These are phyloP conservation scores for Effrenium voratum DNA, from an alignment of 73 alveolate genomes.

Conservation along the genomic window DNA sequence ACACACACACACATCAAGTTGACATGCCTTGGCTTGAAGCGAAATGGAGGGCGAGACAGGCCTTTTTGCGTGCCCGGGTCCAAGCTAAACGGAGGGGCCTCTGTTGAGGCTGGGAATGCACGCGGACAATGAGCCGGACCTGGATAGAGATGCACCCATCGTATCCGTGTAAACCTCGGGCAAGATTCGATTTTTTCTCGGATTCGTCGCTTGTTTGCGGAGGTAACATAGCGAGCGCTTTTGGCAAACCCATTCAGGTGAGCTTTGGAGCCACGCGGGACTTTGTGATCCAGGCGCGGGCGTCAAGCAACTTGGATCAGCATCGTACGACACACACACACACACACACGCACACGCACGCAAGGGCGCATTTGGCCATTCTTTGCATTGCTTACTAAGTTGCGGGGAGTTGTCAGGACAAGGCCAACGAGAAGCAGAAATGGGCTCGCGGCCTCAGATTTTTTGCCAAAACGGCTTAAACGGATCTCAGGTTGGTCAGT, in stretches of 20 bases:
- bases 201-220: not conserved
- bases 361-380: too few relatives aligned
- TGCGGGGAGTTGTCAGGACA: not conserved
- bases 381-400: not conserved
- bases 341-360: too few relatives aligned
- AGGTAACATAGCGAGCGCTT: not conserved
- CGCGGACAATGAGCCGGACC: conserved; percentile 83
- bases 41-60: too few relatives aligned
- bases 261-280: conserved; percentile 77
- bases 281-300: conserved; percentile 60
- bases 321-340: too few relatives aligned
- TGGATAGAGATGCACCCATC: conserved; percentile 74
- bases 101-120: conserved; percentile 87
- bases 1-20: too few relatives aligned
- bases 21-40: too few relatives aligned
- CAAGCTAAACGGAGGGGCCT: too few relatives aligned
- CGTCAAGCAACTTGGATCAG: not conserved
- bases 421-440: conserved; percentile 46
- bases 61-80: too few relatives aligned
- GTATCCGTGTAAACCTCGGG: not conserved
- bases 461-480: too few relatives aligned
- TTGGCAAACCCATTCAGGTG: conserved; percentile 8
- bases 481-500: too few relatives aligned
- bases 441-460: conserved; percentile 15
- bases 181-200: not conserved